Conservation (phyloP, 2,329 filamentous ascomycete genomes). For the Diaporthe eres region DNA sequence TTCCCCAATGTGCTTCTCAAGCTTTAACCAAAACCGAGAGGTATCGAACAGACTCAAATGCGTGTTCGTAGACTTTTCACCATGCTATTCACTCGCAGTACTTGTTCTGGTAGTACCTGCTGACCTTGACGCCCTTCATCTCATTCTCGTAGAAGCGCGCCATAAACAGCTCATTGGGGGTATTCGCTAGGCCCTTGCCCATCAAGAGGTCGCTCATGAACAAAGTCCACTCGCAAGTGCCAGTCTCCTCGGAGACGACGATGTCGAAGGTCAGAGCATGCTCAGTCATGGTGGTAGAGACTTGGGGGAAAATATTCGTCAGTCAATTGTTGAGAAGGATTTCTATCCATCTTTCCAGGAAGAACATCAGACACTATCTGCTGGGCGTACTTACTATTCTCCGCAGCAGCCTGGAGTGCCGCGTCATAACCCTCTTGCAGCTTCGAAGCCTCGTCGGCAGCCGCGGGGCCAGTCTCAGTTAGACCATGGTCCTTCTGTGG, state of each 20-base stretch:
- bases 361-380: neutral
- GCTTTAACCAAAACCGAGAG: neutral
- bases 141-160: constrained; percentile 13
- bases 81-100: neutral
- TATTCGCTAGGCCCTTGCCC: neutral
- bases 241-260: neutral
- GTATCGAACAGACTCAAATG: neutral
- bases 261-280: constrained; percentile 15
- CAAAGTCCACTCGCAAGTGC: constrained; percentile 3
- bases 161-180: neutral
- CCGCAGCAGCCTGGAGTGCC: constrained; percentile 10
- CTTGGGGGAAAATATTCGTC: neutral
- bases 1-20: neutral
- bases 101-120: neutral
- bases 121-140: constrained; percentile 13
- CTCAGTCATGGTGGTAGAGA: constrained; percentile 3
- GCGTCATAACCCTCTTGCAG: neutral
- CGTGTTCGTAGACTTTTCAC: too few relatives aligned
- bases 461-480: neutral
- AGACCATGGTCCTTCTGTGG: neutral
- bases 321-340: neutral
- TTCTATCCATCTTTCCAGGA: neutral
- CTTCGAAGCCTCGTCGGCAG: neutral
- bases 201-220: constrained; percentile 22
- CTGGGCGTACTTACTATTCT: neutral